Evolutionary conservation across 176 grass and related monocot genomes (phyloP).

Genomic region (Avena insularis): DNA sequence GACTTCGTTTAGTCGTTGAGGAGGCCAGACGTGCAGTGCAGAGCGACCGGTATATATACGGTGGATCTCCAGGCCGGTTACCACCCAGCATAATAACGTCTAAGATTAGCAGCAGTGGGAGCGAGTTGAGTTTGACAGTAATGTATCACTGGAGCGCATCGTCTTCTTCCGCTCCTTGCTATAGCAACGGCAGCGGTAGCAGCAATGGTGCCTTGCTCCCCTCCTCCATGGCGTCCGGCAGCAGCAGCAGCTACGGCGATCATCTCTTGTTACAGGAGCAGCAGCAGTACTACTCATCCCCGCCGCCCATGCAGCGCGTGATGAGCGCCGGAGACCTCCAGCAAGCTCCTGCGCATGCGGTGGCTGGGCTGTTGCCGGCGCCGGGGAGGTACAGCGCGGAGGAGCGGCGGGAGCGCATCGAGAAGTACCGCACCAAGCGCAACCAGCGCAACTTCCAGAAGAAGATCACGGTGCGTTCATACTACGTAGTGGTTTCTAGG

Average conservation of each 20-base stretch:
- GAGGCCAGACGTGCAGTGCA: not conserved
- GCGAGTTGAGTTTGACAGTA: not conserved
- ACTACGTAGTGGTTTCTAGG: too few species aligned
- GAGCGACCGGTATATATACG: not conserved
- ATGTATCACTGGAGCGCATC: slow-evolving; percentile 34
- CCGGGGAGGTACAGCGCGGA: slow-evolving; percentile 71
- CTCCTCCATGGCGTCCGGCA: not conserved
- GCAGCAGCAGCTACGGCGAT: not conserved
- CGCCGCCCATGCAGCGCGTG: not conserved
- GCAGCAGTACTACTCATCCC: not conserved
- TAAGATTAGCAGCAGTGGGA: not conserved
- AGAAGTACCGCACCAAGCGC: slow-evolving; percentile 86
- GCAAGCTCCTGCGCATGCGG: not conserved
- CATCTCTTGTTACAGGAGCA: slow-evolving; percentile 3
- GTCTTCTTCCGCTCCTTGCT: not conserved
- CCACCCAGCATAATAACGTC: not conserved
- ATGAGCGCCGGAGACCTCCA: slow-evolving; percentile 28
- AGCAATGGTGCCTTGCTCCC: not conserved
- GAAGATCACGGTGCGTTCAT: slow-evolving; percentile 76
- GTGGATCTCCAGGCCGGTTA: not conserved
- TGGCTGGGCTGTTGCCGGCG: too few species aligned
- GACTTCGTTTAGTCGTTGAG: slow-evolving; percentile 2
- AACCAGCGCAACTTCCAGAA: slow-evolving; percentile 92
- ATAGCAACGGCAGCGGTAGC: slow-evolving; percentile 19
- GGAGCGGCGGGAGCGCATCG: slow-evolving; percentile 87